These are phyloP conservation scores for Citrus australasica DNA, from an alignment of 345 rosid species.

Conservation along the genomic window DNA sequence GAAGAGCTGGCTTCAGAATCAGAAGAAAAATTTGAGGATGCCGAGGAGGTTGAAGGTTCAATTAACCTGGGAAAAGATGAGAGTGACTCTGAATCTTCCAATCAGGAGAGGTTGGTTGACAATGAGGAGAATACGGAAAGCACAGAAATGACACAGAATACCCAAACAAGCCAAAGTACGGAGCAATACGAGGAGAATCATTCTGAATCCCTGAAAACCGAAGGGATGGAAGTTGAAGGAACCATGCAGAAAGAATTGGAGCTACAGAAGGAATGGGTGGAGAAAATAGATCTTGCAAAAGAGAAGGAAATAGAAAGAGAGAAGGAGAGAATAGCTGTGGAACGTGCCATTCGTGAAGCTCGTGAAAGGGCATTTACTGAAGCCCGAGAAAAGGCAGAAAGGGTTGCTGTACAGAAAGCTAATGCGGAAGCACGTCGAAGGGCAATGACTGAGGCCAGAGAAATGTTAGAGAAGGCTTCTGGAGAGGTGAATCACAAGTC, in stretches of 20 bases:
- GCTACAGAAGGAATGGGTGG: conserved; percentile 28
- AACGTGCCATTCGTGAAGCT: conserved; percentile 91
- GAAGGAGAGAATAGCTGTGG: conserved; percentile 77
- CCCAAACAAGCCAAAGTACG: conserved; percentile 21
- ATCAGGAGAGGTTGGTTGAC: conserved; percentile 29
- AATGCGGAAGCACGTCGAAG: conserved; percentile 57
- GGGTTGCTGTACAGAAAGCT: conserved; percentile 70
- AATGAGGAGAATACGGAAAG: conserved; percentile 22
- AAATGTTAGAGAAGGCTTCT: conserved; percentile 49
- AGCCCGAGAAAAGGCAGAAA: conserved; percentile 62
- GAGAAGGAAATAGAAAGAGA: conserved; percentile 55
- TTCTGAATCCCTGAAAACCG: conserved; percentile 32
- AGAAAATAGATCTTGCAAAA: conserved; percentile 49
- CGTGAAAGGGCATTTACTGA: conserved; percentile 93
- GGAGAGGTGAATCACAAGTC: conserved; percentile 43
- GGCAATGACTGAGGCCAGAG: conserved; percentile 49
- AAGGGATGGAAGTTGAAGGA: conserved; percentile 40
- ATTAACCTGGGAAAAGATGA: conserved; percentile 27
- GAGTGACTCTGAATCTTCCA: conserved; percentile 19
- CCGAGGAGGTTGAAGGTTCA: conserved; percentile 23
- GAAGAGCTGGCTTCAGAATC: conserved; percentile 40
- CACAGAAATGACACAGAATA: conserved; percentile 20
- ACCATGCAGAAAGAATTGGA: conserved; percentile 37
- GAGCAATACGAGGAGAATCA: conserved; percentile 35
- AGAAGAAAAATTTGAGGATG: conserved; percentile 34